Evolutionary conservation across 179 eudicot species (phyloP).

Genomic region (Patellifolia procumbens): DNA sequence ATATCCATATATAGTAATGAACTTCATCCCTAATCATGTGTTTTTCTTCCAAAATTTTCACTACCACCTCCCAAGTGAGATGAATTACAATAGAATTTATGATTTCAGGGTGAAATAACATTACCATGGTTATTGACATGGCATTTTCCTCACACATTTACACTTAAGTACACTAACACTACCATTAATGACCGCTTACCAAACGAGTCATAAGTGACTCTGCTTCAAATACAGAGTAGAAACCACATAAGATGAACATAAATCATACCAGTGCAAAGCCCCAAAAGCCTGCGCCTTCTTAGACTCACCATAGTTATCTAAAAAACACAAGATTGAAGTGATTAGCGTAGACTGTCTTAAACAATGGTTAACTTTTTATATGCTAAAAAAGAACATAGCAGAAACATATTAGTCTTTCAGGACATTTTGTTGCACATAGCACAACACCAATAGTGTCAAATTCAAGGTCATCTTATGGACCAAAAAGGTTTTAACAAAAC

Average conservation of each 20-base stretch:
- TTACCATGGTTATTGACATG: too few species aligned
- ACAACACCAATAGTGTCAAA: background rate
- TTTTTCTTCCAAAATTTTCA: too few species aligned
- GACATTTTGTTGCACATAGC: background rate
- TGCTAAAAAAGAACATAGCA: background rate
- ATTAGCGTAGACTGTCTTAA: too few species aligned
- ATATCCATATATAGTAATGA: too few species aligned
- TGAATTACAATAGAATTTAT: too few species aligned
- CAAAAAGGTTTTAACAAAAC: background rate
- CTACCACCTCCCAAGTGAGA: too few species aligned
- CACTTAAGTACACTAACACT: too few species aligned
- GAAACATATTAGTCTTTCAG: background rate
- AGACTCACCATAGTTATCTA: constrained; percentile 82
- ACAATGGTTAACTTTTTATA: background rate
- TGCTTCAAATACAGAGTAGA: background rate
- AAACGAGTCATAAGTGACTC: too few species aligned
- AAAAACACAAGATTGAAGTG: background rate
- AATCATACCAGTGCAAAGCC: constrained; percentile 42
- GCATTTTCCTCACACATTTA: too few species aligned
- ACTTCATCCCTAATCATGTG: too few species aligned
- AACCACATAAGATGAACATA: background rate
- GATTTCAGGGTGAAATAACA: too few species aligned
- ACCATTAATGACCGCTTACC: too few species aligned
- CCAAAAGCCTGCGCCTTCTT: constrained; percentile 83
- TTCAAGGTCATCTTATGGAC: background rate